Conservation (phyloP, 2,329 filamentous ascomycete species). For the Penicillium sp. region DNA sequence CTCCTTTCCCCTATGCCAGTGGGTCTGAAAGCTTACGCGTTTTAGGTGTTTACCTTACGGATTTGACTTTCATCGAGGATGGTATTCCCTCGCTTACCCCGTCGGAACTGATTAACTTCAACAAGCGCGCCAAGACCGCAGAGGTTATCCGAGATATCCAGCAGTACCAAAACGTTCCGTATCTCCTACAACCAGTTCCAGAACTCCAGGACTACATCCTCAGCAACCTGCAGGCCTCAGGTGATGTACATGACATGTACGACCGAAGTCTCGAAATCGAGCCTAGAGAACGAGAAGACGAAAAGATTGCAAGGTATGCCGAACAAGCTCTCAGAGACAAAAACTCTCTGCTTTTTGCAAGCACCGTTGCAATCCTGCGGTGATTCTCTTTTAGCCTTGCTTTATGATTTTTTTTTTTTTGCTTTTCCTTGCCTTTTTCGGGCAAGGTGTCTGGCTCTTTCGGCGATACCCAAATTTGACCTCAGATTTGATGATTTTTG, state of each 20-base stretch:
- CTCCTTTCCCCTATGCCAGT: background rate
- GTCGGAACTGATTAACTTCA: slow-evolving; percentile 96
- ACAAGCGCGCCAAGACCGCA: slow-evolving; percentile 95
- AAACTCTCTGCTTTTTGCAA: slow-evolving; percentile 42
- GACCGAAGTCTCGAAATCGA: slow-evolving; percentile 94
- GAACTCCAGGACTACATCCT: slow-evolving; percentile 97
- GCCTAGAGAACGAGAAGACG: slow-evolving; percentile 93
- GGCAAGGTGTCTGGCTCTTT: slow-evolving; percentile 29
- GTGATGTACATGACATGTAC: slow-evolving; percentile 99
- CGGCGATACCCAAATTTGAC: slow-evolving; percentile 43
- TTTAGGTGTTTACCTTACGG: slow-evolving; percentile 90
- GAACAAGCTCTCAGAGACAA: slow-evolving; percentile 42
- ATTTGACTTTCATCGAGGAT: slow-evolving; percentile 98
- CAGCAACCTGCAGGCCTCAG: slow-evolving; percentile 92
- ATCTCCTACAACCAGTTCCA: slow-evolving; percentile 83
- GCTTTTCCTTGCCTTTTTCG: slow-evolving; percentile 21
- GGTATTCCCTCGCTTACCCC: slow-evolving; percentile 97
- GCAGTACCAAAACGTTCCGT: slow-evolving; percentile 98
- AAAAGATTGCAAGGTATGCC: slow-evolving; percentile 96
- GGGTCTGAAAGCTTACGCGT: slow-evolving; percentile 15
- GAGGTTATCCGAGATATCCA: slow-evolving; percentile 99
- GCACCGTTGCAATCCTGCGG: slow-evolving; percentile 41
- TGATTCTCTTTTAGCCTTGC: slow-evolving; percentile 32
- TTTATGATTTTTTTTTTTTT: background rate
- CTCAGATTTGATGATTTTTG: slow-evolving; percentile 21